Conservation (phyloP, 1,139 yeast species). For the Yamadazyma pseudoaaseri region DNA sequence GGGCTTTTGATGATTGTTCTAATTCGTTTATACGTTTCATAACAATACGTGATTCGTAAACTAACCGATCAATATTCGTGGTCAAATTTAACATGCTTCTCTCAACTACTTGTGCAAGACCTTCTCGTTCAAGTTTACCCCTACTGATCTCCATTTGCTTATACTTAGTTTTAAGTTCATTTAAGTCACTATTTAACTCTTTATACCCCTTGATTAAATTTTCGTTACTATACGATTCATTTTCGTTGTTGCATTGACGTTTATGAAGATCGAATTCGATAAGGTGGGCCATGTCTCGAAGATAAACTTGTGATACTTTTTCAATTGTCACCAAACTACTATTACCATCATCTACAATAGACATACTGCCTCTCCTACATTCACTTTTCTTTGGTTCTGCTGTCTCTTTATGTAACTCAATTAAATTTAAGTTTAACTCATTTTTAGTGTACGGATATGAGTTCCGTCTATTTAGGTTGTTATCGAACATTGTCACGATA, state of each 20-base stretch:
- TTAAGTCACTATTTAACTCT: constrained; percentile 31
- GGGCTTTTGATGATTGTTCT: constrained; percentile 57
- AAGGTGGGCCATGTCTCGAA: constrained; percentile 21
- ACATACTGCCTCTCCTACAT: constrained; percentile 11
- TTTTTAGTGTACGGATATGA: constrained; percentile 37
- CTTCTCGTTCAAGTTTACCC: constrained; percentile 31
- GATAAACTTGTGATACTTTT: constrained; percentile 24
- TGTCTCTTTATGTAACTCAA: constrained; percentile 16
- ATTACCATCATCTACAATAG: constrained; percentile 4
- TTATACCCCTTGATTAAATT: constrained; percentile 25
- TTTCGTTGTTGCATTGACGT: constrained; percentile 12
- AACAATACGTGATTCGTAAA: constrained; percentile 76
- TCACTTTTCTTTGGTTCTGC: constrained; percentile 6
- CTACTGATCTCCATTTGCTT: constrained; percentile 30
- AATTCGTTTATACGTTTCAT: constrained; percentile 76
- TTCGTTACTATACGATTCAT: constrained; percentile 1
- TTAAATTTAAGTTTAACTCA: constrained; percentile 31
- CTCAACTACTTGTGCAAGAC: constrained; percentile 34
- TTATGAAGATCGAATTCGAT: constrained; percentile 22
- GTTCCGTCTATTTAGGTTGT: constrained; percentile 37
- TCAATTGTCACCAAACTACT: constrained; percentile 18
- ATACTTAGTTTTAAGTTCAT: constrained; percentile 28
- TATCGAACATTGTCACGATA: constrained; percentile 9
- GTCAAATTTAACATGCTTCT: constrained; percentile 61
- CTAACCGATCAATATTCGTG: constrained; percentile 70